Evolutionary conservation across 345 rosid genomes (phyloP).

Genomic region (Rhizophora mangle): DNA sequence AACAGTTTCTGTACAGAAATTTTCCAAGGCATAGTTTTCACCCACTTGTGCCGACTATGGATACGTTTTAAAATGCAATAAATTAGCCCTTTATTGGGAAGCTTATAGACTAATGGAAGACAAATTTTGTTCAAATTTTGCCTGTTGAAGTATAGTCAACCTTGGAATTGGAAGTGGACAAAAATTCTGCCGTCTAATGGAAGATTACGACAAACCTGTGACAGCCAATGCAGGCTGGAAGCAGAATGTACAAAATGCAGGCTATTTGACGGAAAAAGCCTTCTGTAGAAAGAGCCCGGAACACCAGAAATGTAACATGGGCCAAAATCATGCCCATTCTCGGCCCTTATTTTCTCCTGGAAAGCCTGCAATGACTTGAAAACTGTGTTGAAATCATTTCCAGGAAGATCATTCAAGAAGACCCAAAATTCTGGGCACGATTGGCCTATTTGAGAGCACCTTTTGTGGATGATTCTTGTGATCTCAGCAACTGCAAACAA

Average conservation of each 20-base stretch:
- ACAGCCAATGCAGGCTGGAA: slow-evolving; percentile 50
- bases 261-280: slow-evolving; percentile 41
- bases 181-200: background rate
- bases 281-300: slow-evolving; percentile 45
- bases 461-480: slow-evolving; percentile 14
- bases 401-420: slow-evolving; percentile 39
- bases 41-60: no score
- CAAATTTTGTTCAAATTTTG: no score
- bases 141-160: no score
- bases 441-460: slow-evolving; percentile 16
- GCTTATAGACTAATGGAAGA: no score
- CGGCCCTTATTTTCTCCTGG: slow-evolving; percentile 26
- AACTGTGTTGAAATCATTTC: slow-evolving; percentile 45
- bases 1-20: no score
- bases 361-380: slow-evolving; percentile 36
- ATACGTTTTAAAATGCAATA: no score
- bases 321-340: slow-evolving; percentile 31
- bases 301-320: slow-evolving; percentile 30
- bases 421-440: slow-evolving; percentile 26
- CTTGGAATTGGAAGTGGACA: no score
- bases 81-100: no score
- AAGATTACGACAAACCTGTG: slow-evolving; percentile 31
- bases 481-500: slow-evolving; percentile 22
- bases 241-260: slow-evolving; percentile 44
- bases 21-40: no score